phyloP scores from a whole-genome alignment of 176 grass and related monocot species.

The Olyra latifolia region DNA sequence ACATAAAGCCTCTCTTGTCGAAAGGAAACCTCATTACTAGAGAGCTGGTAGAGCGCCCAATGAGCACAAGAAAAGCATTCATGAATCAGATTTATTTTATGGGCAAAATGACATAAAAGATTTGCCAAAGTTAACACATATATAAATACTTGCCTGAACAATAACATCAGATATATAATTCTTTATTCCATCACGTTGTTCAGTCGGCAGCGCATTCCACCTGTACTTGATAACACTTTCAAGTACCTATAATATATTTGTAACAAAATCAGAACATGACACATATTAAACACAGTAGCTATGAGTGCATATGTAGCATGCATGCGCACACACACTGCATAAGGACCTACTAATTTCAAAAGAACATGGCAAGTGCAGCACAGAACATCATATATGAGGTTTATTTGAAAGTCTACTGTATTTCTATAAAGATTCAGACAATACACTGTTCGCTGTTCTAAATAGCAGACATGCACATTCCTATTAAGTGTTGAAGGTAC shows the following conservation, averaged over 20 bases:
- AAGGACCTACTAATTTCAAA: not conserved
- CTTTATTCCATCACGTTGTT: constrained; percentile 98
- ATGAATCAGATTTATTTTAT: constrained; percentile 26
- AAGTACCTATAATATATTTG: constrained; percentile 64
- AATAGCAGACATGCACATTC: not conserved
- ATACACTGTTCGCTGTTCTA: not conserved
- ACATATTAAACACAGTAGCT: not conserved
- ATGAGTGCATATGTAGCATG: not conserved
- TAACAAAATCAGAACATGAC: constrained; percentile 31
- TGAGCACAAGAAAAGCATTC: not conserved
- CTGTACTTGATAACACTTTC: constrained; percentile 99
- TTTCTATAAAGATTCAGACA: not conserved
- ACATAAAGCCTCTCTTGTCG: constrained; percentile 96
- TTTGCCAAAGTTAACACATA: constrained; percentile 7
- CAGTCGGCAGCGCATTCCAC: constrained; percentile 90
- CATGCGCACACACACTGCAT: not conserved
- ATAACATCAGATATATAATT: constrained; percentile 98
- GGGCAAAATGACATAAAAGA: not conserved
- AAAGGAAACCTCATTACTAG: constrained; percentile 85
- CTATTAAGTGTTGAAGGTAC: not conserved
- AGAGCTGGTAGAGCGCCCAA: constrained; percentile 59
- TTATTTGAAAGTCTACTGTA: not conserved
- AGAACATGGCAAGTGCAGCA: not conserved
- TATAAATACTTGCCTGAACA: constrained; percentile 61
- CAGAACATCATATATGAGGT: not conserved